Evolutionary conservation across 345 rosid genomes (phyloP).

Genomic region (Salix suchowensis): DNA sequence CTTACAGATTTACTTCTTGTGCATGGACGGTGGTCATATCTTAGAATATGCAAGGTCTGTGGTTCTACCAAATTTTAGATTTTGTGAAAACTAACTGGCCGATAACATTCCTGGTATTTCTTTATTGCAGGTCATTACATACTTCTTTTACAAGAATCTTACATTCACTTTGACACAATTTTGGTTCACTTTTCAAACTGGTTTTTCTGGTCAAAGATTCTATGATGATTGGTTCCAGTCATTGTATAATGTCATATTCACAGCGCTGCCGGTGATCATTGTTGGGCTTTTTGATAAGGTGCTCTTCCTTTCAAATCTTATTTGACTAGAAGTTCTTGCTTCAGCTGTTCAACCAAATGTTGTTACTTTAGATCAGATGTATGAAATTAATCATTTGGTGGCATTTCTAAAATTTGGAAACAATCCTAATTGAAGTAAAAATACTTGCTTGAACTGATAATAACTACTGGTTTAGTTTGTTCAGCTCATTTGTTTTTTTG

Average conservation of each 20-base stretch:
- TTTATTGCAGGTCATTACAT: conserved; percentile 85
- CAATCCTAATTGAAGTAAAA: neutral
- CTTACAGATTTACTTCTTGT: conserved; percentile 95
- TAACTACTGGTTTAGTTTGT: neutral
- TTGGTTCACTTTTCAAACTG: conserved; percentile 98
- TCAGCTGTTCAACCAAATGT: neutral
- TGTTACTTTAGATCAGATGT: neutral
- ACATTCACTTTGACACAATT: conserved; percentile 97
- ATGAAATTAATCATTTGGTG: neutral
- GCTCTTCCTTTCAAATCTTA: conserved; percentile 12
- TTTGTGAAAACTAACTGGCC: conserved; percentile 16
- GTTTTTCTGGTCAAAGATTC: conserved; percentile 99
- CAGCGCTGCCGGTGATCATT: conserved; percentile 85
- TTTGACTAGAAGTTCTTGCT: neutral
- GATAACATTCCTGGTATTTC: conserved; percentile 7
- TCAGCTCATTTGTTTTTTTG: neutral
- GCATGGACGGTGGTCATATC: conserved; percentile 98
- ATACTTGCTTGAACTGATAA: neutral
- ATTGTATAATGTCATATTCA: conserved; percentile 80
- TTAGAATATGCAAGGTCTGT: conserved; percentile 94
- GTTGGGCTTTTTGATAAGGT: conserved; percentile 99
- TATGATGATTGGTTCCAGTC: conserved; percentile 99
- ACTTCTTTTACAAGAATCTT: conserved; percentile 98
- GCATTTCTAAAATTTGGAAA: neutral
- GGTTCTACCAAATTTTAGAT: conserved; percentile 1